Evolutionary conservation across 805 yeast genomes (phyloP).

Genomic region (Saccharomycopsis fermentans): DNA sequence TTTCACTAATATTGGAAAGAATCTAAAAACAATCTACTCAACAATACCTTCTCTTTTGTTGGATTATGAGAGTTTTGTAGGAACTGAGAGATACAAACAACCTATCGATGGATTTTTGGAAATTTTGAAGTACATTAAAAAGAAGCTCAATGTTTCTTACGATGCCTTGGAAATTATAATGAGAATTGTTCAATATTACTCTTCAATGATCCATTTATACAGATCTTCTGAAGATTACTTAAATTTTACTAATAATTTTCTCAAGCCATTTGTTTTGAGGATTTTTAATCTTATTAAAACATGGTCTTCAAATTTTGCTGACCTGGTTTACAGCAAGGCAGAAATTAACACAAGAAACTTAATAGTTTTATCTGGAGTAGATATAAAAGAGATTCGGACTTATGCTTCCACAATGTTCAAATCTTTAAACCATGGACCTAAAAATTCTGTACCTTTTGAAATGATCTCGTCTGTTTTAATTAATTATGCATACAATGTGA

Average conservation of each 20-base stretch:
- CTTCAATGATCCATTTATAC: constrained; percentile 2
- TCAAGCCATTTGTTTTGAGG: background rate
- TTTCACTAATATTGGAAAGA: constrained; percentile 22
- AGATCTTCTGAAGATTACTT: background rate
- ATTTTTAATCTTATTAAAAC: constrained; percentile 6
- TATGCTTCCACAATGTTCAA: constrained; percentile 37
- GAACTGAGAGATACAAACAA: constrained; percentile 23
- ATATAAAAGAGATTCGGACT: constrained; percentile 20
- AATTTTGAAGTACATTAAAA: constrained; percentile 19
- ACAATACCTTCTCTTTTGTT: constrained; percentile 24
- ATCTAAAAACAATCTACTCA: constrained; percentile 20
- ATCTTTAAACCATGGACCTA: constrained; percentile 42
- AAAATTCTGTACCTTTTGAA: constrained; percentile 41
- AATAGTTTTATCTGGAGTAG: constrained; percentile 32
- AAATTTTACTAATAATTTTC: background rate
- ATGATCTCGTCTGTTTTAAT: constrained; percentile 37
- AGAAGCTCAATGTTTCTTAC: constrained; percentile 6
- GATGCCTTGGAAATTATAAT: constrained; percentile 24
- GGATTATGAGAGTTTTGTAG: constrained; percentile 27
- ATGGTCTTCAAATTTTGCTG: constrained; percentile 25
- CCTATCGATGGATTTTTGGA: constrained; percentile 22
- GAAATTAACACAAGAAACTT: constrained; percentile 38
- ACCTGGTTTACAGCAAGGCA: constrained; percentile 13
- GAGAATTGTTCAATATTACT: constrained; percentile 13
- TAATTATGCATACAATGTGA: constrained; percentile 30